Base-by-base conservation (phyloP, 768 basidiomycete genomes). In the Auricularia auricula-judae region DNA sequence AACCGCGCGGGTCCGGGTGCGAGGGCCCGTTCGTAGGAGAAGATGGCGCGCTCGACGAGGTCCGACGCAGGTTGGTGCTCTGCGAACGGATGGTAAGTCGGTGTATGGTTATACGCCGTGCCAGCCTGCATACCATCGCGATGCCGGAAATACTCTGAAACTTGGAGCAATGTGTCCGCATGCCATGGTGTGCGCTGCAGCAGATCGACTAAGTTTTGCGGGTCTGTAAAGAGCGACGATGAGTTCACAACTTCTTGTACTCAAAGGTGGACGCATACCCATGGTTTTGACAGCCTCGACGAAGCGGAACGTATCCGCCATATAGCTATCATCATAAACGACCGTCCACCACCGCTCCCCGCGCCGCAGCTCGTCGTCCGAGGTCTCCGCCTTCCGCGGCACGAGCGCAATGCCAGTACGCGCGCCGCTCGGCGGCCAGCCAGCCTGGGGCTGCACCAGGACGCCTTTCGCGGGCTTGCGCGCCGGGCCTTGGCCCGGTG, bases 11-110 rank as follows among this genome's bases (percentile, higher is more conserved):
- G 79, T 2, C 93, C 91, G 16, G 56, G 56, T 1, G 93, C 82
- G 68, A 98, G 90, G 11, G 90, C 86, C 12, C 93, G 85, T 70
- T 98, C 95, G 66, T 95, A 97, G 0, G 93, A 86, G 76, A 95
- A 98, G 16, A 99, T 74, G 0, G 95, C 90, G n/a, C 94, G 84
- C 64, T 93, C 89, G n/a, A 93, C 85, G 69, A 85, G 92, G 66
- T 97, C 93, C 3, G 90, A 85, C 0, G 93, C 91, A 63, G 87
- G 84, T 43, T 87, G 81, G 70, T 93, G 85, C 71, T 97, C 93
- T 92, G 34, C 10, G 4, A 12, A 21, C 2, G 2, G 29, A 29
- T 29, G 2, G 29, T 29, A 3, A 29, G 29, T 29, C 29, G 2
- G 2, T 0, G 29, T 29, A 2, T 29, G 29, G 29, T 29, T 29